These are phyloP conservation scores for Uronychia setigera DNA, from an alignment of 73 alveolate species.

Conservation along the genomic window DNA sequence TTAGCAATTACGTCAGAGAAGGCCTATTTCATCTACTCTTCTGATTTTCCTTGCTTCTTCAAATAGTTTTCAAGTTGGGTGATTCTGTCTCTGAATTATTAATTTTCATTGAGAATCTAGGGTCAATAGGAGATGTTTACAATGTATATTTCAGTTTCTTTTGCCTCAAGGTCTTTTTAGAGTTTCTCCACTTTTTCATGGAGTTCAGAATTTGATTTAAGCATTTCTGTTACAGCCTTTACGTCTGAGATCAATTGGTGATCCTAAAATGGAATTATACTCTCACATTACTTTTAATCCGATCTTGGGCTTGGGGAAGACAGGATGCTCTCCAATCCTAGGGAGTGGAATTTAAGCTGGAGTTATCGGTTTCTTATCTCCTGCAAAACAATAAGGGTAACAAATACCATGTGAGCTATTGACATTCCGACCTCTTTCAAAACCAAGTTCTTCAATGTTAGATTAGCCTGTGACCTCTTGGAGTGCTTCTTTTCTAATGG, in stretches of 20 bases:
- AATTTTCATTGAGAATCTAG: neutral
- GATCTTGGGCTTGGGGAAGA: too few species aligned
- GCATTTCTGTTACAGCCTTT: slow-evolving; percentile 50
- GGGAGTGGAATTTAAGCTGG: neutral
- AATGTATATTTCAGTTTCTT: slow-evolving; percentile 26
- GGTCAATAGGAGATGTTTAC: neutral
- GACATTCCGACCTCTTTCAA: neutral
- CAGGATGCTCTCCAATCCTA: neutral
- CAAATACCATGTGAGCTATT: neutral
- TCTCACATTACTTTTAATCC: neutral
- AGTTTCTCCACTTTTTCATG: slow-evolving; percentile 41
- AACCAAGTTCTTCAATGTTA: neutral
- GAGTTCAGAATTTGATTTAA: slow-evolving; percentile 47
- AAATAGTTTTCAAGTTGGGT: neutral
- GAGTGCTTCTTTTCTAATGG: neutral
- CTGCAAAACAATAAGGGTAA: too few species aligned
- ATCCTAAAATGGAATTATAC: neutral
- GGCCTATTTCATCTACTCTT: neutral
- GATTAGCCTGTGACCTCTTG: neutral
- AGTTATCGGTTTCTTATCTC: neutral
- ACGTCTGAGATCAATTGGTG: slow-evolving; percentile 12
- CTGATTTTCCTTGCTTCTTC: neutral
- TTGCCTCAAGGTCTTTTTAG: slow-evolving; percentile 8
- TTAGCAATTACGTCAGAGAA: neutral
- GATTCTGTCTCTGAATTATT: neutral